These are phyloP conservation scores for Adiantum capillusveneris DNA, from an alignment of 75 land plant genomes.

Conservation along the genomic window DNA sequence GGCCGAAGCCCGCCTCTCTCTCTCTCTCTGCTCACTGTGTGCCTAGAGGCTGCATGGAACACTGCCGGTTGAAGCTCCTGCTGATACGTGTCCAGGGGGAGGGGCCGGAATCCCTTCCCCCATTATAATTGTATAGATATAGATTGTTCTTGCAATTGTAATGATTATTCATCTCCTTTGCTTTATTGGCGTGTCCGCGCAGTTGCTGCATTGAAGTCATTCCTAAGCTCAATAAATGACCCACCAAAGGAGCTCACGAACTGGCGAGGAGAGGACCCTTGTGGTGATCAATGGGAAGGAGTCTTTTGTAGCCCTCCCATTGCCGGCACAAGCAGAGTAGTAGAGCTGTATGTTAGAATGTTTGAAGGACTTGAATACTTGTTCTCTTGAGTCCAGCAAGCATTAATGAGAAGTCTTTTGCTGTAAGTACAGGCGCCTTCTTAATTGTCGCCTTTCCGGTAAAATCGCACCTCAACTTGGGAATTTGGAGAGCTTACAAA, in stretches of 20 bases:
- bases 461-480: constrained; percentile 1
- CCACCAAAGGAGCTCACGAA: not conserved
- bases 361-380: no score
- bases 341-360: constrained; percentile 1
- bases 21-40: no score
- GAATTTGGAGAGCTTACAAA: not conserved
- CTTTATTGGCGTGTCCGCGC: not conserved
- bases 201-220: not conserved
- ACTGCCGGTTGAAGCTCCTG: no score
- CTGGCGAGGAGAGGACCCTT: constrained; percentile 17
- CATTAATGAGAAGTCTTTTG: no score
- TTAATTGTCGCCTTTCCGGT: not conserved
- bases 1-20: no score
- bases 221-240: not conserved
- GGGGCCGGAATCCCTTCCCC: no score
- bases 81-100: no score
- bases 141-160: no score
- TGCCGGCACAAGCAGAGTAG: not conserved
- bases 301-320: constrained; percentile 5
- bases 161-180: no score
- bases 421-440: not conserved
- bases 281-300: constrained; percentile 14
- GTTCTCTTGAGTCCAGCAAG: no score
- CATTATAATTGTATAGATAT: no score
- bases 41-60: no score